phyloP scores from a whole-genome alignment of 139 green algal genomes.

The Coelastrella sp. region DNA sequence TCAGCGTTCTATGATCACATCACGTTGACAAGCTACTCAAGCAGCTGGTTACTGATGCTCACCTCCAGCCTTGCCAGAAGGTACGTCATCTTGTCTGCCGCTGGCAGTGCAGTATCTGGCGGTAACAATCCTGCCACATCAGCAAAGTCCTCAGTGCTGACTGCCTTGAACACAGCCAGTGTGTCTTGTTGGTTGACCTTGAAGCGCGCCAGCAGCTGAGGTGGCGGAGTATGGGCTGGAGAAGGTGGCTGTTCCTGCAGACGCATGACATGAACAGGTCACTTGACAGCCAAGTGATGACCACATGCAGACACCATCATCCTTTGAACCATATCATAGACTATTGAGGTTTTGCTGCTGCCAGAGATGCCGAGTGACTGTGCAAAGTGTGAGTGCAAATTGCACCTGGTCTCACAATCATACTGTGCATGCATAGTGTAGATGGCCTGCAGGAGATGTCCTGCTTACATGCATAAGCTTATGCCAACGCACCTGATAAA shows the following conservation, averaged over 20 bases:
- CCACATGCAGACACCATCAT: no score
- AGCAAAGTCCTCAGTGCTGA: slow-evolving; percentile 75
- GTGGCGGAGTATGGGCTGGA: slow-evolving; percentile 14
- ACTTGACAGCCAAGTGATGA: no score
- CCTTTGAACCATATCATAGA: no score
- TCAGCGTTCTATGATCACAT: no score
- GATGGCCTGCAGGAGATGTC: no score
- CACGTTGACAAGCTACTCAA: neutral
- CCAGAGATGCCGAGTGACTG: no score
- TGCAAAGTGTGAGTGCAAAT: no score
- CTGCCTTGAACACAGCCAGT: slow-evolving; percentile 71
- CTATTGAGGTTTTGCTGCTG: no score
- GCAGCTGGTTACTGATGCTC: neutral
- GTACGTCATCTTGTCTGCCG: slow-evolving; percentile 78
- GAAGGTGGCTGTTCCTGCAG: neutral
- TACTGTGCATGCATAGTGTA: no score
- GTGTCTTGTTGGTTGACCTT: slow-evolving; percentile 59
- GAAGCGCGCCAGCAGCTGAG: slow-evolving; percentile 71
- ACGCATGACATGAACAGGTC: no score
- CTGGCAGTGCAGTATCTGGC: slow-evolving; percentile 73
- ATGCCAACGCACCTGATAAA: neutral
- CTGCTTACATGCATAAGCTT: no score
- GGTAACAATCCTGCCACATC: slow-evolving; percentile 75
- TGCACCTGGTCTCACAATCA: no score
- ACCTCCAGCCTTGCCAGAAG: slow-evolving; percentile 72